phyloP scores from a whole-genome alignment of 225 moss, liverwort and hornwort species.

The Anthoceros angustus region DNA sequence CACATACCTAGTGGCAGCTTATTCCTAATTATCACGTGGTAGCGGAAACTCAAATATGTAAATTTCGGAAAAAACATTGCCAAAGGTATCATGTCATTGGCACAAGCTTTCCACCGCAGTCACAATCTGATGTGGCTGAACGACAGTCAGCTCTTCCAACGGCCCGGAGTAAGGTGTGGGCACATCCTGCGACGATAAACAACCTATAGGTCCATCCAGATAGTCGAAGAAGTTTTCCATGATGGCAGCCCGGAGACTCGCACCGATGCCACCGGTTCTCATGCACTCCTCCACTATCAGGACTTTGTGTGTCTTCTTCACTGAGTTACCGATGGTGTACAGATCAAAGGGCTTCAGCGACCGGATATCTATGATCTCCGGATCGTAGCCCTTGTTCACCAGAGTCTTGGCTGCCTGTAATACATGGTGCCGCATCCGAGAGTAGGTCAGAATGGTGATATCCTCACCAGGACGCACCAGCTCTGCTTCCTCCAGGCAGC shows the following conservation, averaged over 20 bases:
- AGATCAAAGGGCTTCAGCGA: slow-evolving; percentile 95
- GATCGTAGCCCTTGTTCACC: slow-evolving; percentile 88
- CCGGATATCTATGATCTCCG: slow-evolving; percentile 94
- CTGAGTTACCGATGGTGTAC: slow-evolving; percentile 78
- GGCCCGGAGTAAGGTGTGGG: slow-evolving; percentile 93
- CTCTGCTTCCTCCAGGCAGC: slow-evolving; percentile 93
- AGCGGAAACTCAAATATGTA: too few species aligned
- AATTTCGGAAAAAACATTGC: not conserved
- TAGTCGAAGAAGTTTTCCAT: slow-evolving; percentile 97
- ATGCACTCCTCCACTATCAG: slow-evolving; percentile 97
- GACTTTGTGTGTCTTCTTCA: slow-evolving; percentile 90
- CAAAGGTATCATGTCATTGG: not conserved
- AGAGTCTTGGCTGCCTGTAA: slow-evolving; percentile 87
- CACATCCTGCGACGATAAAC: slow-evolving; percentile 93
- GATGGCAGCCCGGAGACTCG: slow-evolving; percentile 81
- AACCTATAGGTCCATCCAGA: slow-evolving; percentile 86
- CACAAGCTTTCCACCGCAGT: slow-evolving; percentile 52
- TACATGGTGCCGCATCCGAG: slow-evolving; percentile 86
- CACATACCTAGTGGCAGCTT: too few species aligned
- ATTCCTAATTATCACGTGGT: too few species aligned
- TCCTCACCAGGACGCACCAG: slow-evolving; percentile 77
- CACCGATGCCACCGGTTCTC: slow-evolving; percentile 94
- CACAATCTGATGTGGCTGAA: slow-evolving; percentile 86
- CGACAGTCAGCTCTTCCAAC: slow-evolving; percentile 80
- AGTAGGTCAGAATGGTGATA: slow-evolving; percentile 84